Conservation (phyloP, 139 green algal genomes). For the Chlorella ohadii region DNA sequence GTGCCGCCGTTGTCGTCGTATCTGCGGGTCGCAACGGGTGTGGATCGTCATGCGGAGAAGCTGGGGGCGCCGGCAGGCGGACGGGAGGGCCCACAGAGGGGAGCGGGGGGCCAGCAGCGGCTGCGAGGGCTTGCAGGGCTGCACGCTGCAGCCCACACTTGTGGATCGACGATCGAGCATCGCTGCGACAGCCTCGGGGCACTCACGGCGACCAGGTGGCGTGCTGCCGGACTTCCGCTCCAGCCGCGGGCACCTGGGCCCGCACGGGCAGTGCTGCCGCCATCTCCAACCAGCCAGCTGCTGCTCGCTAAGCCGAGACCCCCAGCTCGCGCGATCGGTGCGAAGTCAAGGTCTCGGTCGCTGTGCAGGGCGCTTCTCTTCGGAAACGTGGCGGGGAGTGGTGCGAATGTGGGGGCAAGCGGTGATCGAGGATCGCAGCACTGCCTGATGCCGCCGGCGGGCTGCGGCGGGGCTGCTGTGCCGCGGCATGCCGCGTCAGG, state of each 20-base stretch:
- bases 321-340: no score
- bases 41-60: neutral
- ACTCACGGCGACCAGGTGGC: conserved; percentile 75
- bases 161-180: neutral
- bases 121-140: neutral
- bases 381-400: no score
- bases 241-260: conserved; percentile 33
- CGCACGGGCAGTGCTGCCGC: conserved; percentile 9
- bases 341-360: no score
- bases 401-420: no score
- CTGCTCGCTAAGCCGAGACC: no score
- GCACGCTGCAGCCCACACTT: neutral
- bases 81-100: neutral
- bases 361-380: no score
- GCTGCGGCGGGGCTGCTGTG: no score
- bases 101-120: neutral
- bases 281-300: no score
- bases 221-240: conserved; percentile 50
- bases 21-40: neutral
- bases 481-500: no score
- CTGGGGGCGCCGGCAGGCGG: neutral
- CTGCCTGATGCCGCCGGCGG: no score
- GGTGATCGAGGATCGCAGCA: no score
- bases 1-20: conserved; percentile 77
- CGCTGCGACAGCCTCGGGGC: neutral